phyloP scores from a whole-genome alignment of 805 yeast genomes.

The Alloascoidea hylecoeti region DNA sequence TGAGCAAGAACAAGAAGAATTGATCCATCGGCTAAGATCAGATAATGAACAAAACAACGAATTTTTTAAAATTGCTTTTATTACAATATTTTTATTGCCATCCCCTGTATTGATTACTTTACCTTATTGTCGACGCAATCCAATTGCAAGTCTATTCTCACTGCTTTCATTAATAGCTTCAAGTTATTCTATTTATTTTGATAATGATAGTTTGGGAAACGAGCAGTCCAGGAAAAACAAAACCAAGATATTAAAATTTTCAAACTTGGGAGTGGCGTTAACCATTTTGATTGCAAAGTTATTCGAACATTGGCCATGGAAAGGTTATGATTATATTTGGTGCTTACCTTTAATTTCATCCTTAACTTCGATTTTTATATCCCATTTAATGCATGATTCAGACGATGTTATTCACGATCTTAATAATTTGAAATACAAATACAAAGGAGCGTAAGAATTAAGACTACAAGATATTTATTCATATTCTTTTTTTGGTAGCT shows the following conservation, averaged over 20 bases:
- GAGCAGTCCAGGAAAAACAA: too few relatives aligned
- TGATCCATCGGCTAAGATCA: slow-evolving; percentile 99
- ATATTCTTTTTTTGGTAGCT: slow-evolving; percentile 2
- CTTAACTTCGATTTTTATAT: slow-evolving; percentile 10
- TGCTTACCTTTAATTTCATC: slow-evolving; percentile 13
- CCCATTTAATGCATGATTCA: slow-evolving; percentile 15
- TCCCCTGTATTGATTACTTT: neutral
- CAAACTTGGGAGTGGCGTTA: slow-evolving; percentile 10
- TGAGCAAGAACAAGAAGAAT: slow-evolving; percentile 34
- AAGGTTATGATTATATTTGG: slow-evolving; percentile 17
- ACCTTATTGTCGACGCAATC: slow-evolving; percentile 2
- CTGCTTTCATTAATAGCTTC: neutral
- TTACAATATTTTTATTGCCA: neutral
- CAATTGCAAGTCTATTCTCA: neutral
- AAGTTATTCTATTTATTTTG: neutral
- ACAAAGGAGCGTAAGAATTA: slow-evolving; percentile 13
- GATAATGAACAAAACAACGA: slow-evolving; percentile 45
- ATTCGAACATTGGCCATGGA: slow-evolving; percentile 12
- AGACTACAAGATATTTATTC: slow-evolving; percentile 3
- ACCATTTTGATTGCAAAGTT: slow-evolving; percentile 11
- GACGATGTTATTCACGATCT: slow-evolving; percentile 8
- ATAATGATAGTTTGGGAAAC: neutral
- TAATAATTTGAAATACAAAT: slow-evolving; percentile 9
- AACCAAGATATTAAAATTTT: slow-evolving; percentile 5
- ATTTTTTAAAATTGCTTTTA: slow-evolving; percentile 1